These are phyloP conservation scores for Phytophthora podocarpi DNA, from an alignment of 352 stramenopile genomes.

Conservation along the genomic window DNA sequence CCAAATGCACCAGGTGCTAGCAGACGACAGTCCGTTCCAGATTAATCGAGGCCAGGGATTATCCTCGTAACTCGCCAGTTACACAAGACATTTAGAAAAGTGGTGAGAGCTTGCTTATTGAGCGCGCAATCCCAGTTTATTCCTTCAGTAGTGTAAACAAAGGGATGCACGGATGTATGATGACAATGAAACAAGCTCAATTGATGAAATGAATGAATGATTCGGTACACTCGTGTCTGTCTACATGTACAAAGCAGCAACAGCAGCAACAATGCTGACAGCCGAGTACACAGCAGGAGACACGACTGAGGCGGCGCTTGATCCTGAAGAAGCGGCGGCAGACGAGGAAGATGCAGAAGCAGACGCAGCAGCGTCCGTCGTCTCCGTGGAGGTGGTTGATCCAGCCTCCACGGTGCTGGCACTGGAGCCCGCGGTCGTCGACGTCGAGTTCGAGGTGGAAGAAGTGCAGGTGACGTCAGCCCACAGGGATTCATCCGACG, in stretches of 20 bases:
- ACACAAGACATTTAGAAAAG: no score
- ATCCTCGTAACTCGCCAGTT: slow-evolving; percentile 15
- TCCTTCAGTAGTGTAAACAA: not conserved
- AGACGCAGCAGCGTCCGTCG: slow-evolving; percentile 10
- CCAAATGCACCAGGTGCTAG: slow-evolving; percentile 58
- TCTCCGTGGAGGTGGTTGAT: slow-evolving; percentile 1
- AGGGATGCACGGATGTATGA: not conserved
- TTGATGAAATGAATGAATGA: not conserved
- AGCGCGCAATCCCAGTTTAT: no score
- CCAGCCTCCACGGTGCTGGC: slow-evolving; percentile 16
- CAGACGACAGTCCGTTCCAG: slow-evolving; percentile 43
- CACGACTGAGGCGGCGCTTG: slow-evolving; percentile 27
- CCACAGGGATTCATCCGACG: slow-evolving; percentile 40
- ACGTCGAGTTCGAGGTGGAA: slow-evolving; percentile 23
- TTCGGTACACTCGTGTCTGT: no score
- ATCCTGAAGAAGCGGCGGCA: slow-evolving; percentile 9
- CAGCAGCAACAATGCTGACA: slow-evolving; percentile 7
- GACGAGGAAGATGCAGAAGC: slow-evolving; percentile 1
- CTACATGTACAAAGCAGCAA: slow-evolving; percentile 30
- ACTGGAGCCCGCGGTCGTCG: slow-evolving; percentile 23
- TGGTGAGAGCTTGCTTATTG: no score
- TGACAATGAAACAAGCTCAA: not conserved
- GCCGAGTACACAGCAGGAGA: slow-evolving; percentile 25
- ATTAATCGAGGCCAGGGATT: slow-evolving; percentile 44
- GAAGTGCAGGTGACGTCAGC: slow-evolving; percentile 29